These are phyloP conservation scores for Calonectria henricotiae DNA, from an alignment of 2,329 filamentous ascomycete genomes.

Conservation along the genomic window DNA sequence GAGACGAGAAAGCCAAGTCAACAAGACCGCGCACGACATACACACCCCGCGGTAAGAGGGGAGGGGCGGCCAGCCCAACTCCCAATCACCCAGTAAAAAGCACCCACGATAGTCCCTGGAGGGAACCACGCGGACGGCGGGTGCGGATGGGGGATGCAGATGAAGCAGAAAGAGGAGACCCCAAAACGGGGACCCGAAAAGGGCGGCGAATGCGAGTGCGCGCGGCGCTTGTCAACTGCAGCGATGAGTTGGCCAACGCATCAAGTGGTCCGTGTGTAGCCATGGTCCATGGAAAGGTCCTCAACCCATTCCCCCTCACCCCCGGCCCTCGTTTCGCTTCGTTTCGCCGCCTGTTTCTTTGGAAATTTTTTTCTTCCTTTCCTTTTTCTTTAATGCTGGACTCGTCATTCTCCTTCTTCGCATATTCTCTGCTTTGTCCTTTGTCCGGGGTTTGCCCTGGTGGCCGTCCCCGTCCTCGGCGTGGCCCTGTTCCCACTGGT, in stretches of 20 bases:
- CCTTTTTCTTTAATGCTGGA: constrained; percentile 25
- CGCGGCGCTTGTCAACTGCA: constrained; percentile 61
- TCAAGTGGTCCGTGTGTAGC: constrained; percentile 63
- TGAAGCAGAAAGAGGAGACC: constrained; percentile 31
- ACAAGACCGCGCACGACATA: constrained; percentile 42
- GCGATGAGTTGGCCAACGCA: constrained; percentile 63
- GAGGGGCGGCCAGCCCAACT: constrained; percentile 25
- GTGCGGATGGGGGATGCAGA: constrained; percentile 31
- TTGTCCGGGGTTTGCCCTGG: background rate
- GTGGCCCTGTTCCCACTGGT: constrained; percentile 27
- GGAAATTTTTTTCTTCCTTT: constrained; percentile 19
- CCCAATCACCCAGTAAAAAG: constrained; percentile 34
- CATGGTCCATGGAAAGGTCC: constrained; percentile 52
- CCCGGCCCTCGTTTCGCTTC: constrained; percentile 40
- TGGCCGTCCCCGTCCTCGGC: background rate
- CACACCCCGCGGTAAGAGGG: constrained; percentile 37
- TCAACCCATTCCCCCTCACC: constrained; percentile 50
- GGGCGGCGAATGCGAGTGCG: constrained; percentile 45
- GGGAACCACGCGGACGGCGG: constrained; percentile 32
- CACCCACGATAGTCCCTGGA: constrained; percentile 34
- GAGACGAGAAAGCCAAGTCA: constrained; percentile 34
- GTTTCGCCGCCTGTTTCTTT: constrained; percentile 36
- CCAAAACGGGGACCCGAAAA: constrained; percentile 38
- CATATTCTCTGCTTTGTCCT: constrained; percentile 22
- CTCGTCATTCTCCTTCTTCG: constrained; percentile 24